These are phyloP conservation scores for Penicillium maclennaniae DNA, from an alignment of 495 filamentous ascomycete species.

Conservation along the genomic window DNA sequence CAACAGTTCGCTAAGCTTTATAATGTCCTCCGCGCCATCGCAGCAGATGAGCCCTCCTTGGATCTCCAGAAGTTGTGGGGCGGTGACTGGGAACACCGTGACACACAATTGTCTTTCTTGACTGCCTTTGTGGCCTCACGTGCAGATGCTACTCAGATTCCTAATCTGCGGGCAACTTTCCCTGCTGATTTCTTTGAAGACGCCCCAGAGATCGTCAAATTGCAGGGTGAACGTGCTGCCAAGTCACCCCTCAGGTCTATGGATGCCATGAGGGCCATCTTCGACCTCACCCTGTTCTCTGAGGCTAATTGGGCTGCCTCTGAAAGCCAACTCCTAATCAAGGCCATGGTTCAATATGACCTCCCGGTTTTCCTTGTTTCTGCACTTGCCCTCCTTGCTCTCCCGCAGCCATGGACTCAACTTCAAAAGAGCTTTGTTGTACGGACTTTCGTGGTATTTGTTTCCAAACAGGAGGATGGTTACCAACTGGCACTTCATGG, in stretches of 20 bases:
- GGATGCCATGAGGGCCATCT: slow-evolving; percentile 77
- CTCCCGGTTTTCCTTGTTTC: slow-evolving; percentile 71
- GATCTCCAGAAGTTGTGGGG: slow-evolving; percentile 89
- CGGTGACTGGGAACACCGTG: slow-evolving; percentile 77
- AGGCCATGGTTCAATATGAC: slow-evolving; percentile 48
- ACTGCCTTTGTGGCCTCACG: slow-evolving; percentile 74
- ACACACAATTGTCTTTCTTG: slow-evolving; percentile 87
- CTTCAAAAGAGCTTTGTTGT: slow-evolving; percentile 61
- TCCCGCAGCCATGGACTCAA: slow-evolving; percentile 61
- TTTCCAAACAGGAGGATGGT: slow-evolving; percentile 59
- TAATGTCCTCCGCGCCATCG: slow-evolving; percentile 66
- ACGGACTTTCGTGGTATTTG: slow-evolving; percentile 57
- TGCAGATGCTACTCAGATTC: slow-evolving; percentile 78
- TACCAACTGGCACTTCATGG: slow-evolving; percentile 83
- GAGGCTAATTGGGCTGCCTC: slow-evolving; percentile 58
- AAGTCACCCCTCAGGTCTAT: slow-evolving; percentile 85
- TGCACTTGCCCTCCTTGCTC: slow-evolving; percentile 62
- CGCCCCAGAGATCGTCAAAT: slow-evolving; percentile 63
- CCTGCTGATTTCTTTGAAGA: slow-evolving; percentile 69
- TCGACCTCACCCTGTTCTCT: slow-evolving; percentile 69
- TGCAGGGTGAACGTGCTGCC: slow-evolving; percentile 68
- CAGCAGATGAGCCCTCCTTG: slow-evolving; percentile 55
- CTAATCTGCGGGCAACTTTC: slow-evolving; percentile 73
- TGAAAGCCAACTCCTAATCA: slow-evolving; percentile 61
- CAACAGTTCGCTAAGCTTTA: slow-evolving; percentile 78